Percentiles rank a stretch among this genome's conserved stretches.
phyloP scores from a whole-genome alignment of 1,284 basidiomycete genomes.

The Thelephora terrestris region DNA sequence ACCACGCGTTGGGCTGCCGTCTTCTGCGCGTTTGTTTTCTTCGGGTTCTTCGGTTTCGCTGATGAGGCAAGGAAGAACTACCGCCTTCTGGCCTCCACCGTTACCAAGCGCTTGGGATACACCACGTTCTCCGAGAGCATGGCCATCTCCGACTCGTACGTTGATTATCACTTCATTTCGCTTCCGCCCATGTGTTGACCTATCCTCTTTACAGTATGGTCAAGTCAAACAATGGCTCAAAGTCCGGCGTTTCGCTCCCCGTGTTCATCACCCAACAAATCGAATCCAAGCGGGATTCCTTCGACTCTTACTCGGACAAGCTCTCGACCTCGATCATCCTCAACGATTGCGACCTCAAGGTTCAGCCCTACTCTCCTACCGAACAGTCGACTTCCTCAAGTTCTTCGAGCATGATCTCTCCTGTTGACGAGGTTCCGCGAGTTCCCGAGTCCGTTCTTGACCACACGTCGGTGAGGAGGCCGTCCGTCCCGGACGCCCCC shows the following conservation, averaged over 20 bases:
- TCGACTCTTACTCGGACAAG: slow-evolving; percentile 20
- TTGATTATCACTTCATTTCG: slow-evolving; percentile 9
- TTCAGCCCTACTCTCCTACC: slow-evolving; percentile 14
- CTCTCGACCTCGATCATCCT: slow-evolving; percentile 23
- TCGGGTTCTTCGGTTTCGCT: slow-evolving; percentile 58
- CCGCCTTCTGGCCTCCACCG: slow-evolving; percentile 29
- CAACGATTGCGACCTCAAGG: slow-evolving; percentile 16
- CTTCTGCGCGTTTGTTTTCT: slow-evolving; percentile 35
- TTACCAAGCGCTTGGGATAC: slow-evolving; percentile 33
- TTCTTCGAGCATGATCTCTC: background rate
- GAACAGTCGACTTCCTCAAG: slow-evolving; percentile 14
- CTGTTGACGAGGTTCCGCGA: slow-evolving; percentile 8
- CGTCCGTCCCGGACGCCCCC: background rate
- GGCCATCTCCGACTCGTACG: slow-evolving; percentile 28
- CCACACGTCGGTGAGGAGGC: background rate
- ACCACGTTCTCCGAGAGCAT: slow-evolving; percentile 9
- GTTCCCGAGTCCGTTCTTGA: background rate
- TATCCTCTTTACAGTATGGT: no score
- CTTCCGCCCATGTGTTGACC: no score
- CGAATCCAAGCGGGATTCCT: slow-evolving; percentile 13
- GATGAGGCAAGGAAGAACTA: slow-evolving; percentile 56
- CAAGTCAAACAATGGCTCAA: background rate
- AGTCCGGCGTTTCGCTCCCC: background rate
- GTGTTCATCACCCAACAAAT: background rate
- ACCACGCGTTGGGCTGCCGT: slow-evolving; percentile 16